Conservation (phyloP, 495 filamentous ascomycete species). For the Trichoderma parareesei region DNA sequence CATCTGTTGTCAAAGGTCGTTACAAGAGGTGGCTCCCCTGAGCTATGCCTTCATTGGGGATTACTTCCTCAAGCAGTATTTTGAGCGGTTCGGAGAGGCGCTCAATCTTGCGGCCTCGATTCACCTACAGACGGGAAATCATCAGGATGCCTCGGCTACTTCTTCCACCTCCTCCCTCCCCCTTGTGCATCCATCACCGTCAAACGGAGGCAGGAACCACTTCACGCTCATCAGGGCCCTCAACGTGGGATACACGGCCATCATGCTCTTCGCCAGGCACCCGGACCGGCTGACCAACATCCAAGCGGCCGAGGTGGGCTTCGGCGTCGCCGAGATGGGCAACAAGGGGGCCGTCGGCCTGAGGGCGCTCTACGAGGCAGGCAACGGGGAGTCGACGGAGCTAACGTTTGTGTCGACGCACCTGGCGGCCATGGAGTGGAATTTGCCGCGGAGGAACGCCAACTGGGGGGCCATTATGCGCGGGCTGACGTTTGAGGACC, state of each 20-base stretch:
- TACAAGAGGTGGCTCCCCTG: slow-evolving; percentile 88
- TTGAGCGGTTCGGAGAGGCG: slow-evolving; percentile 56
- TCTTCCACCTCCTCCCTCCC: background rate
- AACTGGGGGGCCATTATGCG: slow-evolving; percentile 81
- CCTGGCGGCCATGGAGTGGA: slow-evolving; percentile 75
- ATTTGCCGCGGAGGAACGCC: slow-evolving; percentile 59
- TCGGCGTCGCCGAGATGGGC: slow-evolving; percentile 78
- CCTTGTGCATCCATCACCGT: background rate
- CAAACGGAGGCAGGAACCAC: slow-evolving; percentile 14
- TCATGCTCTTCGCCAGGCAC: slow-evolving; percentile 71
- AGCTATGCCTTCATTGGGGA: slow-evolving; percentile 80
- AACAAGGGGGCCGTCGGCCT: slow-evolving; percentile 91
- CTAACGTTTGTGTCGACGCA: slow-evolving; percentile 86
- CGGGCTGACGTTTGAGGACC: slow-evolving; percentile 61
- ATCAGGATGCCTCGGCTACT: slow-evolving; percentile 7
- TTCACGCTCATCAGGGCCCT: slow-evolving; percentile 46
- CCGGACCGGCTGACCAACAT: slow-evolving; percentile 47
- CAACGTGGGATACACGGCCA: slow-evolving; percentile 80
- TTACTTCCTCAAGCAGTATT: slow-evolving; percentile 67
- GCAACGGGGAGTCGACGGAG: slow-evolving; percentile 34
- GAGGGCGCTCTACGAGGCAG: slow-evolving; percentile 49
- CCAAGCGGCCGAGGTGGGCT: slow-evolving; percentile 66
- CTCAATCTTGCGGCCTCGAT: slow-evolving; percentile 55
- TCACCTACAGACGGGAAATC: slow-evolving; percentile 12
- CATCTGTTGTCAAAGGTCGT: slow-evolving; percentile 41